Evolutionary conservation across 805 yeast genomes (phyloP), one percentile per base, ranked within the genome.

Genomic region (Ogataea degrootiae): DNA sequence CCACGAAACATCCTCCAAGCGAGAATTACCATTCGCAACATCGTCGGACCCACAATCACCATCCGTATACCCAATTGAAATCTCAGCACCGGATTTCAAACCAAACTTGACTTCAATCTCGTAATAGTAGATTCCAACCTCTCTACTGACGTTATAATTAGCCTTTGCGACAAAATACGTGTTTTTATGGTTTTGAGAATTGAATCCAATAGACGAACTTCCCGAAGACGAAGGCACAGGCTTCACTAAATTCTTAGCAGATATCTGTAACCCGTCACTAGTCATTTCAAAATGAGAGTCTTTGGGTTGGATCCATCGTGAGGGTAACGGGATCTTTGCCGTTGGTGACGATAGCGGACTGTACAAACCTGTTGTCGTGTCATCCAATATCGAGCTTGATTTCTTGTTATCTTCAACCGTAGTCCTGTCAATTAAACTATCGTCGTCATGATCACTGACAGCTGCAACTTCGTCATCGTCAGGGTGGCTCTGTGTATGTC

Each of bases 1-100:
- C 70, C 76, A 79, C 2, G 76, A 65, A n/a, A 70, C 65, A 19
- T 58, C 56, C 41, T 76, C 82, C 6, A 82, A 83, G 2, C 82
- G 76, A 52, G 76, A 58, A 49, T 72, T 73, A 19, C 63, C 56
- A 14, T 56, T 46, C 14, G 49, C n/a, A 6, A 41, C 48, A 14
- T 59, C 58, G 21, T 54, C 57, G 4, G 31, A 9, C 11, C 12
- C 31, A 26, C 53, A 61, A 55, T 31, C 67, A 8, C 48, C 58
- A 39, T 67, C 69, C 54, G 76, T 67, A 46, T 72, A 67, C 2
- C 84, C 84, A 34, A 79, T 50, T 4, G 74, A 66, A 4, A 76
- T 58, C 48, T 74, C 75, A 16, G 70, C 63, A 31, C 67, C 71
- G n/a, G 58, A 54, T 31, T 49, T 58, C 9, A 72, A 60, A 3